Evolutionary conservation across 2,329 filamentous ascomycete genomes (phyloP).

Genomic region (Xylaria hypoxylon): DNA sequence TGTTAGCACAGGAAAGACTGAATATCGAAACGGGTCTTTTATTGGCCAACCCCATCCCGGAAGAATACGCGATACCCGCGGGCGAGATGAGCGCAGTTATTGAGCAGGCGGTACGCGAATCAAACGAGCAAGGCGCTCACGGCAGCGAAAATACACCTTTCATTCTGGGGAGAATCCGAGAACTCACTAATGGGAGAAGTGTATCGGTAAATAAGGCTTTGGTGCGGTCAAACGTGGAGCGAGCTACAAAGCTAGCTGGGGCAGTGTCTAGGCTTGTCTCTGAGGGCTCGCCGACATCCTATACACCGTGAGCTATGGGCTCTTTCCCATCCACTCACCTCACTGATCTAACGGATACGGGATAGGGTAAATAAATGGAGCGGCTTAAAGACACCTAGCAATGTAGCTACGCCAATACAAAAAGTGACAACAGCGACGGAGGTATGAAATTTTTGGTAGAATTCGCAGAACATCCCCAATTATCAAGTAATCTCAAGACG

Average conservation of each 20-base stretch:
- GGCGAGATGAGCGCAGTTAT: conserved; percentile 77
- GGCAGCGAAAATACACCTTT: conserved; percentile 88
- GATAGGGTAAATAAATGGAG: conserved; percentile 42
- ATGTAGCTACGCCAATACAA: conserved; percentile 32
- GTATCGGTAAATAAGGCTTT: conserved; percentile 78
- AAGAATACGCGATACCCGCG: conserved; percentile 75
- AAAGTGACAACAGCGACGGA: conserved; percentile 32
- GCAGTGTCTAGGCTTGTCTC: conserved; percentile 62
- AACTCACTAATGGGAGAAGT: conserved; percentile 78
- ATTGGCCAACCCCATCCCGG: conserved; percentile 89
- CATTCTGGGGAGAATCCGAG: conserved; percentile 80
- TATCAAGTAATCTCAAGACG: background rate
- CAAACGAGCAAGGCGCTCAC: conserved; percentile 70
- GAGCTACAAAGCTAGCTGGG: conserved; percentile 66
- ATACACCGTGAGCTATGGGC: conserved; percentile 49
- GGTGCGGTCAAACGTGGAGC: conserved; percentile 64
- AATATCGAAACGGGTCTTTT: conserved; percentile 81
- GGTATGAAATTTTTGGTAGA: conserved; percentile 40
- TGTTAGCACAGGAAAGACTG: conserved; percentile 80
- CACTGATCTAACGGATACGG: conserved; percentile 40
- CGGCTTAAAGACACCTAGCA: conserved; percentile 26
- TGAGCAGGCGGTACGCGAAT: conserved; percentile 73
- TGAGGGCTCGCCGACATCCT: conserved; percentile 41
- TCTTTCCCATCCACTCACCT: conserved; percentile 32
- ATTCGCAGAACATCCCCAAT: background rate